Evolutionary conservation across 2,329 filamentous ascomycete genomes (phyloP), one percentile per base, ranked within the genome.

Genomic region (Hypoxylon sp.): DNA sequence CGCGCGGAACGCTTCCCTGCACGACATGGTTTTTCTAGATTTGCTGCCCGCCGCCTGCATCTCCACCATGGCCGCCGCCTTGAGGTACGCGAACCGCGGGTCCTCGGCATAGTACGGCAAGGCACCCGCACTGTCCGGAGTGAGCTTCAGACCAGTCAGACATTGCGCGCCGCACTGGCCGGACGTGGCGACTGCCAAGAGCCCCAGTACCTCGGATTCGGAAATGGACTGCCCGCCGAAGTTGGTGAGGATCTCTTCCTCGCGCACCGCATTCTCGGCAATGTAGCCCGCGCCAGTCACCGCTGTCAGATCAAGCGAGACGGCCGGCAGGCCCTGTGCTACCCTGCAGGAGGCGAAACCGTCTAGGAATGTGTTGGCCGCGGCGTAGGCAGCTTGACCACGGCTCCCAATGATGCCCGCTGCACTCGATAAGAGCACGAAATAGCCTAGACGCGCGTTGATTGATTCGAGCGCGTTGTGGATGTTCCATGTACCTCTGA

Each of bases 101-200:
- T 64, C 61, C 3, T 62, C 58, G 40, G 61, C 58, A 41, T 64
- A 64, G 24, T 64, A 64, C 15, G 61, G 61, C 46, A 64, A 45
- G 20, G 55, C 31, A 20, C 55, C 55, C 13, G 52, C 48, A n/a
- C 15, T 51, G 33, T 37, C 59, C 38, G 67, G 68, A 7, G 67
- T 56, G 15, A 72, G 58, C 59, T 70, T 69, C 55, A 73, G 50
- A 5, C 71, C 71, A 1, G 71, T 73, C 13, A 73, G 40, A 40
- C 59, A 65, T 46, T 73, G 71, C 3, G 58, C 48, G 21, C 55
- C 45, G n/a, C 61, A 64, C 51, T 31, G 63, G 9, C 59, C 50
- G 21, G 41, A 68, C 51, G 29, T 67, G 55, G 48, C 72, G 42
- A 35, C 50, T 35, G 62, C 61, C 64, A 68, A 40, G 67, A 71